A percentile compares a stretch with the other conserved stretches of the same genome.
These are phyloP conservation scores for Coemansia sp. DNA, from an alignment of 192 early-diverging fungal species.

Conservation along the genomic window DNA sequence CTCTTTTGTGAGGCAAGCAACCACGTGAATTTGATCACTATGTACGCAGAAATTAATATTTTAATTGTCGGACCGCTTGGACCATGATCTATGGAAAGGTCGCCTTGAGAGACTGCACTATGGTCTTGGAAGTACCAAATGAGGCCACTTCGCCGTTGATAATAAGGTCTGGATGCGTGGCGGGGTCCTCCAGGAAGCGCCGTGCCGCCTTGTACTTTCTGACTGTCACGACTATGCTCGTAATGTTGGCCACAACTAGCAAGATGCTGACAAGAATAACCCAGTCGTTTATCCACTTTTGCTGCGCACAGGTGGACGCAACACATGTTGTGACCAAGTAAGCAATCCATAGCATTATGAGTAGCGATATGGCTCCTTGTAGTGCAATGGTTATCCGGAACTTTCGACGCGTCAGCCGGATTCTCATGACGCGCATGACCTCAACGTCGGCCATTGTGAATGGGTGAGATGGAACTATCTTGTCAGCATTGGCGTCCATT, in stretches of 20 bases:
- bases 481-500: constrained; percentile 18
- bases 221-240: constrained; percentile 36
- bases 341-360: constrained; percentile 35
- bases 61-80: not conserved
- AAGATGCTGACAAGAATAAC: constrained; percentile 41
- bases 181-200: constrained; percentile 43
- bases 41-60: not conserved
- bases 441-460: constrained; percentile 50
- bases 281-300: constrained; percentile 48
- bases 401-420: constrained; percentile 45
- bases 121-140: not conserved
- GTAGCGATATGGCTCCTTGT: constrained; percentile 26
- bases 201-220: constrained; percentile 33
- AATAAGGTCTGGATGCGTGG: constrained; percentile 46
- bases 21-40: not conserved
- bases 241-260: constrained; percentile 30
- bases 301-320: constrained; percentile 9
- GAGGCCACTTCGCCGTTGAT: constrained; percentile 33
- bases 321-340: constrained; percentile 32
- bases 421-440: constrained; percentile 52
- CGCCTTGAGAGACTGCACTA: constrained; percentile 1
- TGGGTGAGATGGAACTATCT: constrained; percentile 34
- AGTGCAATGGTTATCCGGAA: constrained; percentile 34
- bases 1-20: not conserved
- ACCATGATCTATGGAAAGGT: not conserved